Conservation (phyloP, 495 filamentous ascomycete genomes). For the Hypoxylon trugodes region DNA sequence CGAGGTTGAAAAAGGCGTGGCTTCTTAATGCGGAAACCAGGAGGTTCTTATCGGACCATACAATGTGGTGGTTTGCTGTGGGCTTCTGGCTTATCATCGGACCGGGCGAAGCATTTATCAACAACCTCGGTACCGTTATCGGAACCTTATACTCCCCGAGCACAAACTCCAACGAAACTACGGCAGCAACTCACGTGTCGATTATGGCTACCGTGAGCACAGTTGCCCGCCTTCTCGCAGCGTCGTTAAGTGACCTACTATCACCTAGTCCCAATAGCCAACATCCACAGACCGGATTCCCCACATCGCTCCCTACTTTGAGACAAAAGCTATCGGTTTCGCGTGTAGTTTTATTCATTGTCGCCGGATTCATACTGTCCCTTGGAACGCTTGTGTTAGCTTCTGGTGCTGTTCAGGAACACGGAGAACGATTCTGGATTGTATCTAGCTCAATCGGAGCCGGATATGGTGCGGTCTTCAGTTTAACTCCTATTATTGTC, state of each 20-base stretch:
- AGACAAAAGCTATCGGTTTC: slow-evolving; percentile 67
- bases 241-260: slow-evolving; percentile 85
- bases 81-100: slow-evolving; percentile 96
- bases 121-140: slow-evolving; percentile 95
- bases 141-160: slow-evolving; percentile 78
- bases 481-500: slow-evolving; percentile 87
- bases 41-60: slow-evolving; percentile 81
- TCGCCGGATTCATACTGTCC: slow-evolving; percentile 77
- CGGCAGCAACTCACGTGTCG: slow-evolving; percentile 88
- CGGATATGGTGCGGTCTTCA: slow-evolving; percentile 92
- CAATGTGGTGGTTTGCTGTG: slow-evolving; percentile 92
- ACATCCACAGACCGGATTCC: slow-evolving; percentile 50
- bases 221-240: slow-evolving; percentile 83
- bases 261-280: slow-evolving; percentile 68
- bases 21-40: slow-evolving; percentile 87
- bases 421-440: slow-evolving; percentile 76
- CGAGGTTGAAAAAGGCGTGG: slow-evolving; percentile 79
- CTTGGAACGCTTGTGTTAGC: slow-evolving; percentile 79
- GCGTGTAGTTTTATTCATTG: slow-evolving; percentile 79
- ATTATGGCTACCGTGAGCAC: slow-evolving; percentile 91
- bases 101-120: slow-evolving; percentile 95
- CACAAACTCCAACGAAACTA: slow-evolving; percentile 59
- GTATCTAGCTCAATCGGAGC: slow-evolving; percentile 83
- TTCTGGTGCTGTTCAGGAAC: slow-evolving; percentile 70
- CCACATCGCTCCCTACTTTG: slow-evolving; percentile 44